Evolutionary conservation across 2,329 filamentous ascomycete genomes (phyloP).

Genomic region (Fusarium continuum): DNA sequence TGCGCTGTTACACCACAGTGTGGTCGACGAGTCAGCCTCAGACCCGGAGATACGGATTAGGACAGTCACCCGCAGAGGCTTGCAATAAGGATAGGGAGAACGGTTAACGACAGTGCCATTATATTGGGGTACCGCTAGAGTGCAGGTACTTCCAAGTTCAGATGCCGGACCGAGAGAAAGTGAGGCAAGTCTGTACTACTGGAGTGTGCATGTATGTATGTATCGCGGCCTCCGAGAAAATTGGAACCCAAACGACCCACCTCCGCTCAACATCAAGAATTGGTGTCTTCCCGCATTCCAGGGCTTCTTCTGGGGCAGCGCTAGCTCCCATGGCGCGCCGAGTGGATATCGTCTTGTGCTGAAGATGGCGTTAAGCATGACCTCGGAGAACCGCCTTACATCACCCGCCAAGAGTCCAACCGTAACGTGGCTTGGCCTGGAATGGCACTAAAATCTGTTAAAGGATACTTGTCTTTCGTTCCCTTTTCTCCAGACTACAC

Average conservation of each 20-base stretch:
- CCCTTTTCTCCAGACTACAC: constrained; percentile 1
- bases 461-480: neutral
- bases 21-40: neutral
- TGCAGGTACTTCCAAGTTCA: neutral
- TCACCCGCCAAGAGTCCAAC: constrained; percentile 10
- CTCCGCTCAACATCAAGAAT: constrained; percentile 18
- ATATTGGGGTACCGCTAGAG: no score
- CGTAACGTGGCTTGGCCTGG: constrained; percentile 5
- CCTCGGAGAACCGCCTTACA: constrained; percentile 19
- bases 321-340: constrained; percentile 7
- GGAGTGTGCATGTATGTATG: no score
- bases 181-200: neutral
- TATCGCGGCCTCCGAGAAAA: constrained; percentile 34
- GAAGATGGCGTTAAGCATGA: constrained; percentile 33
- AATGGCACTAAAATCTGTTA: neutral
- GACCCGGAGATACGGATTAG: constrained; percentile 6
- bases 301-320: constrained; percentile 16
- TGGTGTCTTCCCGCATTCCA: constrained; percentile 39
- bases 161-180: neutral
- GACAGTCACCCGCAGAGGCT: neutral
- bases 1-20: neutral
- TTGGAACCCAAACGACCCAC: constrained; percentile 23
- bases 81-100: constrained; percentile 5
- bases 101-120: constrained; percentile 22
- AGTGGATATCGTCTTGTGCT: constrained; percentile 10